A percentile compares a stretch with the other conserved stretches of the same genome.
phyloP scores from a whole-genome alignment of 2,329 filamentous ascomycete species.

The Rugonectria rugulosa region DNA sequence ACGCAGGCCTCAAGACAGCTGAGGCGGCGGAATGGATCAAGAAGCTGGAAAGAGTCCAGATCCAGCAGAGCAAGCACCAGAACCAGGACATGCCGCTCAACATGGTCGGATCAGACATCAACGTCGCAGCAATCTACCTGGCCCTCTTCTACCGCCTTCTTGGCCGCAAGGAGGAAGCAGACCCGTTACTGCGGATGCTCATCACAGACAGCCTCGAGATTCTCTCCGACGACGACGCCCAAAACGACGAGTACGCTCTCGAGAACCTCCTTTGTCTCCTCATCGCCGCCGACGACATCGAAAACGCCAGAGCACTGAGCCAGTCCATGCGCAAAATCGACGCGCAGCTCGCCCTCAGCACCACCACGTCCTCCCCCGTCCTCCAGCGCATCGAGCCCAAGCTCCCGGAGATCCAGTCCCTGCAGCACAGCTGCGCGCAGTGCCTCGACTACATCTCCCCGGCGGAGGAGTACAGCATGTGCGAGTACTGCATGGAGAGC shows the following conservation, averaged over 20 bases:
- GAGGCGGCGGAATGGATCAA: slow-evolving; percentile 44
- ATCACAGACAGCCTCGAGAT: slow-evolving; percentile 49
- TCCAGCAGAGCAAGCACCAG: slow-evolving; percentile 48
- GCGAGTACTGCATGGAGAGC: slow-evolving; percentile 49
- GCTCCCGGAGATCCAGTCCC: slow-evolving; percentile 45
- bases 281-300: slow-evolving; percentile 47
- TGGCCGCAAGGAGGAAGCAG: slow-evolving; percentile 38
- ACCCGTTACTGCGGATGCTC: slow-evolving; percentile 41
- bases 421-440: slow-evolving; percentile 47
- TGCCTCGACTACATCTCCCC: slow-evolving; percentile 46
- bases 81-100: slow-evolving; percentile 49
- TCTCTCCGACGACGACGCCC: slow-evolving; percentile 49
- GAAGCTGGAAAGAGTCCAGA: slow-evolving; percentile 46
- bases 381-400: slow-evolving; percentile 44
- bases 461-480: slow-evolving; percentile 45
- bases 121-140: slow-evolving; percentile 51
- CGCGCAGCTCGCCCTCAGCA: slow-evolving; percentile 37
- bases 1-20: slow-evolving; percentile 35
- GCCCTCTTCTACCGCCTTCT: slow-evolving; percentile 47
- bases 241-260: slow-evolving; percentile 51
- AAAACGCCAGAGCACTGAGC: slow-evolving; percentile 46
- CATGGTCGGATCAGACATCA: slow-evolving; percentile 52
- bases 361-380: slow-evolving; percentile 40
- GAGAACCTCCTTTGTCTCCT: slow-evolving; percentile 51
- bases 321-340: slow-evolving; percentile 50